Evolutionary conservation across 257 asterid species (phyloP), one percentile per base, ranked within the genome.

Genomic region (Capsicum rhomboideum): DNA sequence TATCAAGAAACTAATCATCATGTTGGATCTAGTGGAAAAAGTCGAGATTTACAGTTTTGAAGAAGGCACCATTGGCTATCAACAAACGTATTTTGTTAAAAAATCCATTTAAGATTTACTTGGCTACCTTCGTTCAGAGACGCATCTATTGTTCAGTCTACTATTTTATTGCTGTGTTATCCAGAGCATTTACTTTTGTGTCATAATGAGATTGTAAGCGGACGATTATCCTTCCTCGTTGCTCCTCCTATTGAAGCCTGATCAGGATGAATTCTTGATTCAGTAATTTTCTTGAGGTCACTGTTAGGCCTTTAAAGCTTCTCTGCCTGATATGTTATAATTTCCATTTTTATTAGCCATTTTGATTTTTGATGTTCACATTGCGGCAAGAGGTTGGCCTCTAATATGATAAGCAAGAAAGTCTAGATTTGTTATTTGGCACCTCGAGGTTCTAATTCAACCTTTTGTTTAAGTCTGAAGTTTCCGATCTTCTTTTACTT

Each of bases 401-500:
- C 21, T 46, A 21, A 74, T 74, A 53, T 46, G 80, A 44, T 23
- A 17, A 14, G 37, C 59, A 74, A 46, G 80, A 46, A 74, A 21
- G 79, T 13, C 58, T 68, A 34, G 21, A 46, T 74, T 13, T 74
- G 4, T 74, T 46, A 46, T 74, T 74, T 74, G 80, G 59, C 59
- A 23, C 80, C 80, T 74, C 58, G 46, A 74, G 59, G 58, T 46
- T 74, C 21, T 21, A 23, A 74, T 74, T 74, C 80, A 46, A 7
- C 59, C 44, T 50, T 23, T 74, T 26, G 21, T 46, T 46, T 74
- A 7, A 46, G 12, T 29, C 80, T 74, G 12, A 74, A 46, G 59
- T 23, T 21, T 46, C 40, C 4, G 3, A 21, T 64, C 59, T 80
- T 56, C 31, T 82, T 87, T 74, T 61, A 85, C 72, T 86, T 88